A percentile compares a stretch with the other conserved stretches of the same genome.
Conservation (phyloP, 805 yeast genomes). For the Saturnispora saitoi region DNA sequence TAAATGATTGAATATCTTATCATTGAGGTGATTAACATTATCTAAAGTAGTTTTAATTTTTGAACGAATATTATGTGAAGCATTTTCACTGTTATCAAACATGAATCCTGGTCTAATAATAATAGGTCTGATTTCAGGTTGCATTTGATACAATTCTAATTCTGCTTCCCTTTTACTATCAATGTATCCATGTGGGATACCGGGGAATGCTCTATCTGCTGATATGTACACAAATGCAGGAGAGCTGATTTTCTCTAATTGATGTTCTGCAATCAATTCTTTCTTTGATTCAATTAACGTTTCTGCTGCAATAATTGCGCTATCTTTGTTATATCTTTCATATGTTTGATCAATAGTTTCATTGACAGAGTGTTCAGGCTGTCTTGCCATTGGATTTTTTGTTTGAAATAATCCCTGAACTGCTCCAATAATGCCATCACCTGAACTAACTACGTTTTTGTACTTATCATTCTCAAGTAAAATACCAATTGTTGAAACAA, state of each 20-base stretch:
- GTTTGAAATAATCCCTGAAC: slow-evolving; percentile 38
- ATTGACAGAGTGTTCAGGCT: slow-evolving; percentile 11
- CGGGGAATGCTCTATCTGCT: slow-evolving; percentile 65
- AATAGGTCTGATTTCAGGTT: slow-evolving; percentile 49
- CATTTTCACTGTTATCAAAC: slow-evolving; percentile 45
- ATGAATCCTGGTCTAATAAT: slow-evolving; percentile 76
- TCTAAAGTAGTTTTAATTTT: slow-evolving; percentile 40
- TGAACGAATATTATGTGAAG: slow-evolving; percentile 15
- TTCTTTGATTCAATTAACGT: slow-evolving; percentile 30
- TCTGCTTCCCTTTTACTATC: slow-evolving; percentile 76
- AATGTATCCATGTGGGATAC: slow-evolving; percentile 64
- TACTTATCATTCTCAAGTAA: slow-evolving; percentile 62
- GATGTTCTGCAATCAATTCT: not conserved
- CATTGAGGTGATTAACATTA: slow-evolving; percentile 37
- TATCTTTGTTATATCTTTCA: slow-evolving; percentile 57
- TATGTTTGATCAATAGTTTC: slow-evolving; percentile 34
- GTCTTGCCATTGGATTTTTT: slow-evolving; percentile 53
- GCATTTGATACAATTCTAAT: slow-evolving; percentile 33
- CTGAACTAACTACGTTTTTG: slow-evolving; percentile 41
- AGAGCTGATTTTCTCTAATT: slow-evolving; percentile 3
- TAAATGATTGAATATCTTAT: slow-evolving; percentile 32
- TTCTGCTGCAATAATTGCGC: slow-evolving; percentile 58
- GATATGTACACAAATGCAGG: slow-evolving; percentile 64
- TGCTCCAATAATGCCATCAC: slow-evolving; percentile 25
- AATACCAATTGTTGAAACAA: slow-evolving; percentile 79